These are phyloP conservation scores for Eimeria acervulina DNA, from an alignment of 169 alveolate genomes.

Conservation along the genomic window DNA sequence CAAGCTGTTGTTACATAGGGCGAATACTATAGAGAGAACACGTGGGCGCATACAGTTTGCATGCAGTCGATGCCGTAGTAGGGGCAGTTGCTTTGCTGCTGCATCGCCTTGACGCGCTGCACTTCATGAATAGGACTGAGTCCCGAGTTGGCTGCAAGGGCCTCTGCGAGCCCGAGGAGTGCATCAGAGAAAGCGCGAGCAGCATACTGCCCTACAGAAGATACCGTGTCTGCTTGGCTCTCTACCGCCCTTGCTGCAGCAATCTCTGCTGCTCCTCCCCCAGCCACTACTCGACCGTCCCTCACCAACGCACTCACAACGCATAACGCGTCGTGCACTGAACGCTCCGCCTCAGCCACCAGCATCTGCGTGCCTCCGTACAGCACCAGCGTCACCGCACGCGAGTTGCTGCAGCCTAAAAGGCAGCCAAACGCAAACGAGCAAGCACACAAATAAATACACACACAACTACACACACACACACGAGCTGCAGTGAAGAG, in stretches of 20 bases:
- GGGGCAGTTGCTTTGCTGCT: constrained; percentile 92
- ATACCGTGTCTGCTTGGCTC: constrained; percentile 94
- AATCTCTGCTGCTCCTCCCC: constrained; percentile 99
- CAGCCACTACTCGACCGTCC: constrained; percentile 96
- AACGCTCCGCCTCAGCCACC: constrained; percentile 98
- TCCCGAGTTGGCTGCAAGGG: constrained; percentile 99
- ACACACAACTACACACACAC: neutral
- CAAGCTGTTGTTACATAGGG: too few relatives aligned
- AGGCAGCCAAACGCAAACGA: too few relatives aligned
- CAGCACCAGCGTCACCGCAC: constrained; percentile 97
- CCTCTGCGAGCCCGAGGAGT: constrained; percentile 96
- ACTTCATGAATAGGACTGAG: constrained; percentile 93
- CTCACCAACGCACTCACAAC: constrained; percentile 94
- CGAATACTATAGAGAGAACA: too few relatives aligned
- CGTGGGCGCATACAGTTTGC: constrained; percentile 87
- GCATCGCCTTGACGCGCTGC: constrained; percentile 95
- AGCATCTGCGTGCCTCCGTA: constrained; percentile 98
- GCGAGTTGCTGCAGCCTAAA: constrained; percentile 91
- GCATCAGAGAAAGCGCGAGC: constrained; percentile 99
- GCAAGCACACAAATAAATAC: neutral
- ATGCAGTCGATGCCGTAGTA: constrained; percentile 97
- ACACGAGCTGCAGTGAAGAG: neutral
- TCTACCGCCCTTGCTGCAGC: constrained; percentile 97
- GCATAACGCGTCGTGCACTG: constrained; percentile 99
- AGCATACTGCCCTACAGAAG: constrained; percentile 98